Percentiles rank a stretch among this genome's conserved stretches.
Evolutionary conservation across 2,329 filamentous ascomycete genomes (phyloP).

Genomic region (Claviceps spartinae): DNA sequence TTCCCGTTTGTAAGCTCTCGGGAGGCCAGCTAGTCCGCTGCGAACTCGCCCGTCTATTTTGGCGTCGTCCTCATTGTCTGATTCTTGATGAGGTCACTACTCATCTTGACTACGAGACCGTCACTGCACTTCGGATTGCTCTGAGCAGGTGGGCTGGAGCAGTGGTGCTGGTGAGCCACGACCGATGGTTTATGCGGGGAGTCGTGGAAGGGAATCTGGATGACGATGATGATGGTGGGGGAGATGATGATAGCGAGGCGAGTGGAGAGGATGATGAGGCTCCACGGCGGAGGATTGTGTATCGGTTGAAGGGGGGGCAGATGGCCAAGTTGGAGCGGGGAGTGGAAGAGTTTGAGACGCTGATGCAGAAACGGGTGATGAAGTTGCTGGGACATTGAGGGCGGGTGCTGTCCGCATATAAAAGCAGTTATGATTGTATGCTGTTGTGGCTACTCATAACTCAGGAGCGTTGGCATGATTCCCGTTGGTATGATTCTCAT

Average conservation of each 20-base stretch:
- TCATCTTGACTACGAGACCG: constrained; percentile 73
- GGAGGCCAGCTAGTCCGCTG: constrained; percentile 61
- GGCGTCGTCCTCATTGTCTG: constrained; percentile 55
- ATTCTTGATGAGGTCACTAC: constrained; percentile 74
- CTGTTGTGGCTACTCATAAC: neutral
- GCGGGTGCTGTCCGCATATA: neutral
- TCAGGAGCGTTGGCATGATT: too few species aligned
- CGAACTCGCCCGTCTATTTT: constrained; percentile 56
- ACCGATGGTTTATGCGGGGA: constrained; percentile 65
- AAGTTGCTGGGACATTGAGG: constrained; percentile 21
- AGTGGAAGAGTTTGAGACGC: constrained; percentile 51
- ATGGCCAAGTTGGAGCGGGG: constrained; percentile 43
- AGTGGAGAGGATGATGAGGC: constrained; percentile 24
- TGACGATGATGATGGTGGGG: constrained; percentile 4
- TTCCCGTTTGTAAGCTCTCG: constrained; percentile 59
- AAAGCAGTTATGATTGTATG: neutral
- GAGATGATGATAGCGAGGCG: constrained; percentile 18
- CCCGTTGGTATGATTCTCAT: too few species aligned
- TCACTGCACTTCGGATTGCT: constrained; percentile 54
- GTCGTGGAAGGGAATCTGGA: constrained; percentile 38
- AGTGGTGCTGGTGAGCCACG: constrained; percentile 66
- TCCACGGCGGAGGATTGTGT: constrained; percentile 40
- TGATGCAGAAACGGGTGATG: constrained; percentile 44
- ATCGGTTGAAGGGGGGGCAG: constrained; percentile 43
- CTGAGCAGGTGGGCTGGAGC: constrained; percentile 59